Base-by-base conservation (phyloP, 1,139 yeast genomes). In the Yamadazyma siamensis region DNA sequence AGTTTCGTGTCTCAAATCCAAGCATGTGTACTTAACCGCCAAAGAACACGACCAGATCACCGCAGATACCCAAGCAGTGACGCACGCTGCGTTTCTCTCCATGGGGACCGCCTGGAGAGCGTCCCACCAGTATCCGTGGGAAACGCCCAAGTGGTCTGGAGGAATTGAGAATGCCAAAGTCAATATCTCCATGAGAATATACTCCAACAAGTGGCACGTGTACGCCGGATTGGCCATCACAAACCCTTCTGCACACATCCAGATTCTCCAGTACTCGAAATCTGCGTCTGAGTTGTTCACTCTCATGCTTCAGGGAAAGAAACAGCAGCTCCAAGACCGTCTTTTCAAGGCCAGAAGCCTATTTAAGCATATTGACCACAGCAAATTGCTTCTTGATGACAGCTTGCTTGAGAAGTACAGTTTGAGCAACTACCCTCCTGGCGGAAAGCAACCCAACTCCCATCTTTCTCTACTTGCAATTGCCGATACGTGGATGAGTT, bases 61-160 rank as follows among this genome's bases (percentile, higher is more conserved):
- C 0, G 98, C 98, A 0, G 98, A 91, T 54, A 94, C 97, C 4
- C 98, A 91, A 56, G 98, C 97, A 0, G 96, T 91, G 11, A 91
- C 98, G 0, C 98, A 91, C 54, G 97, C 97, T 5, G 97, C 97
- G 0, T 91, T 91, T 51, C 65, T 91, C 38, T 83, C 94, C 32
- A 91, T 91, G 98, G 98, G 98, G 2, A 79, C 81, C 7, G 98
- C 98, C 3, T 91, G 98, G 98, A 82, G 75, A 46, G 76, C 80
- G 27, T 68, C 73, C 39, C 73, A 80, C 49, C 83, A 85, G 51
- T 91, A 88, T 52, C 98, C 98, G 0, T 91, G 98, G 98, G 84
- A 81, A 41, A 78, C 84, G 4, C 77, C 84, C 3, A 70, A 78
- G 46, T 88, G 95, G 94, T 65, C 78, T 21, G 97, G 98, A 8